Conservation (phyloP, 768 basidiomycete genomes). For the Tricholoma furcatifolium region DNA sequence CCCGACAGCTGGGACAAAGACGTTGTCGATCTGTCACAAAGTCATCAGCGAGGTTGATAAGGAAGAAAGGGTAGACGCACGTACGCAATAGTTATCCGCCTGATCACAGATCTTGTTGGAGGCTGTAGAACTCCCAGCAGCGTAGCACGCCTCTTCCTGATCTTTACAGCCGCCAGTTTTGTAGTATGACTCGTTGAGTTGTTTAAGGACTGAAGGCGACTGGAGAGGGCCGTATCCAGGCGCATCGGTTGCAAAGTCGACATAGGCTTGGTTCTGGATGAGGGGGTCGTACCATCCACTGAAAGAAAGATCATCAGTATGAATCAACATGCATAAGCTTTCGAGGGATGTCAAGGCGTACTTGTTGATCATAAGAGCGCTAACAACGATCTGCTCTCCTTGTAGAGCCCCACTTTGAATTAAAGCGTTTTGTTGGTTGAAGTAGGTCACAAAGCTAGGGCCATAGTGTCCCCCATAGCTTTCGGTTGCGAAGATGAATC, state of each 20-base stretch:
- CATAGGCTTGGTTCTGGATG: constrained; percentile 59
- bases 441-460: constrained; percentile 61
- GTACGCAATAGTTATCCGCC: constrained; percentile 58
- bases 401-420: constrained; percentile 43
- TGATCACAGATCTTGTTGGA: constrained; percentile 50
- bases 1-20: constrained; percentile 51
- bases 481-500: constrained; percentile 65
- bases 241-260: constrained; percentile 58
- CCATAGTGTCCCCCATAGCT: constrained; percentile 72
- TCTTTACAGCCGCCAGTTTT: constrained; percentile 48
- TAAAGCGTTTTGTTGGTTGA: constrained; percentile 57
- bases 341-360: constrained; percentile 15
- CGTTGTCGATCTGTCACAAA: constrained; percentile 36
- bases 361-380: constrained; percentile 68
- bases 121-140: constrained; percentile 42
- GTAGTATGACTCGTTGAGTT: constrained; percentile 51
- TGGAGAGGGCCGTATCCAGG: constrained; percentile 69
- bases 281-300: constrained; percentile 71
- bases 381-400: constrained; percentile 53
- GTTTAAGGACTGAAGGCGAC: constrained; percentile 38
- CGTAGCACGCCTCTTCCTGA: constrained; percentile 56
- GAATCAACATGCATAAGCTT: background rate
- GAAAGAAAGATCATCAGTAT: background rate
- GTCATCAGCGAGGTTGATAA: background rate
- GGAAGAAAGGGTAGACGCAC: constrained; percentile 12